Conservation (phyloP, 2,329 filamentous ascomycete species). For the Claviceps arundinis region DNA sequence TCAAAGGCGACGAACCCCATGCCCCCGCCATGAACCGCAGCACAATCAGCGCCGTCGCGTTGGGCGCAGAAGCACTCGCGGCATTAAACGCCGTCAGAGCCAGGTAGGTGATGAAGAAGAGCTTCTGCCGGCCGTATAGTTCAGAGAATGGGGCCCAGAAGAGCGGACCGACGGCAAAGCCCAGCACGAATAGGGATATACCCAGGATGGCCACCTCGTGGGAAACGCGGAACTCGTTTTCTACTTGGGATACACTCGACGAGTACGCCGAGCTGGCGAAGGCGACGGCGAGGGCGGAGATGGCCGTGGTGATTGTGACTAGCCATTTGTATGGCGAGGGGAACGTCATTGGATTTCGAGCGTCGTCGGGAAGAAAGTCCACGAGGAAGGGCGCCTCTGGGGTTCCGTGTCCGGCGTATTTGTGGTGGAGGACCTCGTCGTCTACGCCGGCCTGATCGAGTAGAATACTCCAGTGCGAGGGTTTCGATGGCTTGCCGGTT, state of each 20-base stretch:
- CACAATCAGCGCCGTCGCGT: conserved; percentile 47
- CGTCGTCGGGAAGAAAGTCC: conserved; percentile 53
- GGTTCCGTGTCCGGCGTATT: conserved; percentile 50
- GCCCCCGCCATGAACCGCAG: conserved; percentile 55
- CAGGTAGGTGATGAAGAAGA: conserved; percentile 46
- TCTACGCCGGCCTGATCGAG: conserved; percentile 45
- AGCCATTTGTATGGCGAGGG: conserved; percentile 47
- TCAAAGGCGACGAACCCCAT: conserved; percentile 49
- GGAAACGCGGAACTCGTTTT: conserved; percentile 38
- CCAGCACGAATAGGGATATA: conserved; percentile 50
- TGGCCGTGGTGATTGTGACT: conserved; percentile 48
- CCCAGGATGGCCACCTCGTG: conserved; percentile 44
- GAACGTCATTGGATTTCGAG: conserved; percentile 53
- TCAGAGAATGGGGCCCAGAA: conserved; percentile 56
- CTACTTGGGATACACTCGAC: conserved; percentile 40
- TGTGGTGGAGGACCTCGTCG: conserved; percentile 38
- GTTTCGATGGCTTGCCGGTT: conserved; percentile 13
- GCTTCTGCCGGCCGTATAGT: conserved; percentile 44
- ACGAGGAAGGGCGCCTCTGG: conserved; percentile 54
- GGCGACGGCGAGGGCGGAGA: conserved; percentile 55
- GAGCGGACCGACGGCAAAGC: conserved; percentile 48
- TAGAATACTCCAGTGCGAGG: conserved; percentile 39
- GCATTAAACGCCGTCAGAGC: conserved; percentile 49
- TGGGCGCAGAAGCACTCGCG: conserved; percentile 41
- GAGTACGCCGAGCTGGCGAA: conserved; percentile 58